A percentile compares a stretch with the other conserved stretches of the same genome.
Evolutionary conservation across 2,329 filamentous ascomycete genomes (phyloP).

Genomic region (Trichoderma simmonsii): DNA sequence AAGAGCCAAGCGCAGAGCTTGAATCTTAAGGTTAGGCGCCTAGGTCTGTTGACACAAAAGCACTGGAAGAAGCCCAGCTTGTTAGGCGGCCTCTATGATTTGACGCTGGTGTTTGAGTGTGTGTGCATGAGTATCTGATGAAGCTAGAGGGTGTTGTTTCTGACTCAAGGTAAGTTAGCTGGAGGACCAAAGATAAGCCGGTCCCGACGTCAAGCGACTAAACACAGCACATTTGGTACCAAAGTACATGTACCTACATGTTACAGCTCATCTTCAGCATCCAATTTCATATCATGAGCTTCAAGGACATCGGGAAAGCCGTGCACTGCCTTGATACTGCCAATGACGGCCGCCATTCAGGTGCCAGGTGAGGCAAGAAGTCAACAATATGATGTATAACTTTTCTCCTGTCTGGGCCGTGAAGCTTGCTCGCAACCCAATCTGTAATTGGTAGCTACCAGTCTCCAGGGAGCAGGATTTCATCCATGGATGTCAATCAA

Average conservation of each 20-base stretch:
- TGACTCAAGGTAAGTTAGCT: neutral
- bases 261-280: neutral
- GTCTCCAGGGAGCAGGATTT: neutral
- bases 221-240: too few relatives aligned
- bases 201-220: neutral
- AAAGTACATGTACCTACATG: neutral
- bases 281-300: neutral
- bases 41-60: neutral
- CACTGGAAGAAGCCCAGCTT: neutral
- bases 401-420: neutral
- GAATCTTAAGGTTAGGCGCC: neutral
- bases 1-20: neutral
- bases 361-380: neutral
- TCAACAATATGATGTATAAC: neutral
- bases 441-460: neutral
- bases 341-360: neutral
- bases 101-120: neutral
- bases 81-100: neutral
- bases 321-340: neutral
- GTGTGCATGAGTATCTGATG: neutral
- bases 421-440: neutral
- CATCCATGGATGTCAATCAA: neutral
- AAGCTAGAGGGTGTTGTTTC: neutral
- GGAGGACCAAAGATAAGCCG: slow-evolving; percentile 7
- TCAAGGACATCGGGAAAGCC: neutral